These are phyloP conservation scores for Geum urbanum DNA, from an alignment of 306 rosid species.

Conservation along the genomic window DNA sequence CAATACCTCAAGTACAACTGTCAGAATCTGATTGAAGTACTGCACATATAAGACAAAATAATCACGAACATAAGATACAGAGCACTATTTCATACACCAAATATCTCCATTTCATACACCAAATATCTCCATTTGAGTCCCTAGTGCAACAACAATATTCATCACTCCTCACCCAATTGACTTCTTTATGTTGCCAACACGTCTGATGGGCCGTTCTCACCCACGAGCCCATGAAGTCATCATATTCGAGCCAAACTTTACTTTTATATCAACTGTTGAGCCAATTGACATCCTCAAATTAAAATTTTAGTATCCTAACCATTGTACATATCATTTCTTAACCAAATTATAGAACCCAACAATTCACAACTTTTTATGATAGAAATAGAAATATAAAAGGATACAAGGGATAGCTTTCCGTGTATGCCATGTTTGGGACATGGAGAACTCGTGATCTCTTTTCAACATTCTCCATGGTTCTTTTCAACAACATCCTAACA, in stretches of 20 bases:
- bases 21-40: conserved; percentile 98
- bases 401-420: neutral
- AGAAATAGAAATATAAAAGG: neutral
- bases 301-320: no score
- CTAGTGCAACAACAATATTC: neutral
- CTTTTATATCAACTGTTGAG: neutral
- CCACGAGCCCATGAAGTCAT: no score
- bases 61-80: conserved; percentile 17
- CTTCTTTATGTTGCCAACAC: neutral
- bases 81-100: neutral
- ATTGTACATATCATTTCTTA: no score
- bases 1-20: conserved; percentile 82
- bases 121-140: neutral
- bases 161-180: neutral
- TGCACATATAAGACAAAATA: conserved; percentile 47
- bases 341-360: no score
- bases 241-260: neutral
- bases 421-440: neutral
- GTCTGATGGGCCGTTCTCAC: neutral
- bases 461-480: conserved; percentile 4
- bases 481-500: neutral
- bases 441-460: neutral
- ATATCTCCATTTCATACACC: neutral
- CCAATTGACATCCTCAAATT: neutral
- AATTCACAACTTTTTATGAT: neutral